phyloP scores from a whole-genome alignment of 169 alveolate species.

The Cryptosporidium felis region DNA sequence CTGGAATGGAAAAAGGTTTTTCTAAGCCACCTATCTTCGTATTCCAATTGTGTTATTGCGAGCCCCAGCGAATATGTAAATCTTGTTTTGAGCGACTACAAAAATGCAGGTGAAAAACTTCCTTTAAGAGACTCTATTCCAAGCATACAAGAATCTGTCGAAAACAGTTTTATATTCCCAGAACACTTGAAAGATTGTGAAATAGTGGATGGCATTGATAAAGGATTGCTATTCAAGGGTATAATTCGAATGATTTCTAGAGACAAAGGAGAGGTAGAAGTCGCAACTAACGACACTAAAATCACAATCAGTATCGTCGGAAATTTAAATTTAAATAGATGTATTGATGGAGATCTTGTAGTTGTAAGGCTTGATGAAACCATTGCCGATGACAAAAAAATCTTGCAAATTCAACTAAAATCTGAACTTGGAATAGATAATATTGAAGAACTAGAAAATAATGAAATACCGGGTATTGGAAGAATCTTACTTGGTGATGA shows the following conservation, averaged over 20 bases:
- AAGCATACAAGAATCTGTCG: constrained; percentile 73
- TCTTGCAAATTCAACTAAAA: constrained; percentile 34
- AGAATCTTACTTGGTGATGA: constrained; percentile 71
- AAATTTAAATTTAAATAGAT: constrained; percentile 90
- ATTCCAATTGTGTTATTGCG: constrained; percentile 7
- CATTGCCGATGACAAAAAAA: constrained; percentile 72
- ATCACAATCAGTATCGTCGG: constrained; percentile 87
- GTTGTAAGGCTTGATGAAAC: constrained; percentile 90
- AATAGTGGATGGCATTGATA: constrained; percentile 82
- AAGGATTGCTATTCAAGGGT: constrained; percentile 88
- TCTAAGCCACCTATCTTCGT: not conserved
- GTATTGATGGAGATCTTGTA: constrained; percentile 97
- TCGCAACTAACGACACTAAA: constrained; percentile 77
- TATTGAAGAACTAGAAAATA: constrained; percentile 75
- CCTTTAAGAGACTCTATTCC: constrained; percentile 66
- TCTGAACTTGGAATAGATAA: constrained; percentile 74
- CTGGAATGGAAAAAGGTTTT: constrained; percentile 59
- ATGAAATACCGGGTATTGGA: constrained; percentile 75
- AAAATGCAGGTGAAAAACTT: constrained; percentile 74
- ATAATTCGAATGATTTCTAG: constrained; percentile 81
- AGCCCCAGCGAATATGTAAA: constrained; percentile 72
- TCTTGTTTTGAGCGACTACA: constrained; percentile 35
- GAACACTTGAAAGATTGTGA: constrained; percentile 79
- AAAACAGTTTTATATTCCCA: constrained; percentile 72
- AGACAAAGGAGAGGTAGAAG: constrained; percentile 80